Conservation (phyloP, 768 basidiomycete species). For the Saitozyma sp. region DNA sequence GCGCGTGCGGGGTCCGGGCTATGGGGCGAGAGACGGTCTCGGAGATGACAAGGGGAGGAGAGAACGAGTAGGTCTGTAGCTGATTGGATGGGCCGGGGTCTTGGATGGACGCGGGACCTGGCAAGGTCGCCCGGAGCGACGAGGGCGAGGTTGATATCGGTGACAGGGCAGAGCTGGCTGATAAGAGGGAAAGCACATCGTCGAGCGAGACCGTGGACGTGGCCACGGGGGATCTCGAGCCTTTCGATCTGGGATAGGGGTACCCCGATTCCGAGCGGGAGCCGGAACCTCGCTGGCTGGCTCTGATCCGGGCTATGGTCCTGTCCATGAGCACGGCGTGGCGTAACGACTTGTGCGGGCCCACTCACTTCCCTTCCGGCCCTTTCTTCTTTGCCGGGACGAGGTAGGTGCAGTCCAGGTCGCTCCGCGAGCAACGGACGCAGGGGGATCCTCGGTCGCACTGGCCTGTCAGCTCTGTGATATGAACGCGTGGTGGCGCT, state of each 20-base stretch:
- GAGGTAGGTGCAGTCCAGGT: constrained; percentile 1
- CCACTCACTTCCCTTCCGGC: constrained; percentile 1
- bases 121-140: not conserved
- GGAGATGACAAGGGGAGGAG: not conserved
- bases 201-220: not conserved
- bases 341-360: not conserved
- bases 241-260: not conserved
- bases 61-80: not conserved
- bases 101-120: not conserved
- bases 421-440: not conserved
- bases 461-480: constrained; percentile 1
- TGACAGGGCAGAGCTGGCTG: too few species aligned
- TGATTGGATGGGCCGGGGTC: not conserved
- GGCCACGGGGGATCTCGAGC: not conserved
- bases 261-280: not conserved
- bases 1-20: not conserved
- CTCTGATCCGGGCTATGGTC: not conserved
- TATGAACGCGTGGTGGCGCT: not conserved
- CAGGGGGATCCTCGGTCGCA: not conserved
- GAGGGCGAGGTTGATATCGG: too few species aligned
- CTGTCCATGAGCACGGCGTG: not conserved
- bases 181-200: not conserved
- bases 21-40: not conserved
- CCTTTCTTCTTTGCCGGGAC: not conserved
- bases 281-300: not conserved